Percentiles rank a stretch among this genome's conserved stretches.
These are phyloP conservation scores for Stachybotrys chartarum DNA, from an alignment of 2,329 filamentous ascomycete genomes.

Conservation along the genomic window DNA sequence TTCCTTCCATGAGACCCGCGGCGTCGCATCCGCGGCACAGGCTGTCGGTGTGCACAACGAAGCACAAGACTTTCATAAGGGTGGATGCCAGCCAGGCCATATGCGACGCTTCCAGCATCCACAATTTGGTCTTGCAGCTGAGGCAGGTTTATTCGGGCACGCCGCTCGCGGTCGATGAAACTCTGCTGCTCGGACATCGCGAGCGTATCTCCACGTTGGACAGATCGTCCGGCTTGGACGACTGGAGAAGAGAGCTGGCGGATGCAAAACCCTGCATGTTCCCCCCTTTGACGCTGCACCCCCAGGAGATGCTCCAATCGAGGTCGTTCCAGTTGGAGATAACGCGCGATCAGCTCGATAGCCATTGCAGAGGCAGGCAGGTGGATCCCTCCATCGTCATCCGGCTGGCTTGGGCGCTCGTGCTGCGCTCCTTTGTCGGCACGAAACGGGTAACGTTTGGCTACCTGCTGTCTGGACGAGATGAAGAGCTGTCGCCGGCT, in stretches of 20 bases:
- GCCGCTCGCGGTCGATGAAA: constrained; percentile 15
- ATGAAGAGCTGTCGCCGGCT: constrained; percentile 32
- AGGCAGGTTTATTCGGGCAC: constrained; percentile 34
- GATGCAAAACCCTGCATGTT: constrained; percentile 36
- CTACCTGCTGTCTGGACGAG: constrained; percentile 36
- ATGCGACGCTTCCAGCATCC: constrained; percentile 38
- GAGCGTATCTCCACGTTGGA: constrained; percentile 19
- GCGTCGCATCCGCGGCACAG: constrained; percentile 38
- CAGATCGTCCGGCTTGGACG: constrained; percentile 28
- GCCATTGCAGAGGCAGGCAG: constrained; percentile 31
- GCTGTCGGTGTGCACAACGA: constrained; percentile 40
- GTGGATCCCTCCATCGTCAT: constrained; percentile 43
- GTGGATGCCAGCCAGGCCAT: constrained; percentile 44
- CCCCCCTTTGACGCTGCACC: constrained; percentile 27
- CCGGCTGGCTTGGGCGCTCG: constrained; percentile 52
- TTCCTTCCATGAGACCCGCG: constrained; percentile 31
- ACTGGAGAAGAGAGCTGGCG: constrained; percentile 35
- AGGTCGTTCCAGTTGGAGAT: constrained; percentile 33
- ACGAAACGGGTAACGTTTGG: constrained; percentile 48
- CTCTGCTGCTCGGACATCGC: constrained; percentile 15
- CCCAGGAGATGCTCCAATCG: constrained; percentile 21
- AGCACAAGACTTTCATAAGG: constrained; percentile 36
- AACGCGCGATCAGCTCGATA: constrained; percentile 29
- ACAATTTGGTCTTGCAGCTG: constrained; percentile 39
- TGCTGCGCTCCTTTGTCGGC: constrained; percentile 47